Percentiles rank a stretch among this genome's conserved stretches.
phyloP scores from a whole-genome alignment of 805 yeast species.

The Wickerhamiella sorbophila region DNA sequence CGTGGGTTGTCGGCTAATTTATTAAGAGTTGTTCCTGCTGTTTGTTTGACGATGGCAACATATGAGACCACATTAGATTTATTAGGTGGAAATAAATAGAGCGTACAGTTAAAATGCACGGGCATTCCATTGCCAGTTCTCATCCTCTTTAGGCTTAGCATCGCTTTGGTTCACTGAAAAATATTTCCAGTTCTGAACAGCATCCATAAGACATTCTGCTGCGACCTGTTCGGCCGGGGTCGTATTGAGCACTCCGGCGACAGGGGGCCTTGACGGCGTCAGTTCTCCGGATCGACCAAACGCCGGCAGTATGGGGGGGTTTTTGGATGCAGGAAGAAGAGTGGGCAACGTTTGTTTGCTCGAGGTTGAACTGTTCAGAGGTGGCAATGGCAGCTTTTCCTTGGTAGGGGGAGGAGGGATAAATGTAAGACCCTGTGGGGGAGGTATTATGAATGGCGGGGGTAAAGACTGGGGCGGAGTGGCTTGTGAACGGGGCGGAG shows the following conservation, averaged over 20 bases:
- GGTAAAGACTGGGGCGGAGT: background rate
- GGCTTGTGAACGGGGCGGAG: background rate
- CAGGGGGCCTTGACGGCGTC: background rate
- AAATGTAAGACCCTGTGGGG: background rate
- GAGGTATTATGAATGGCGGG: background rate
- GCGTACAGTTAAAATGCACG: no score
- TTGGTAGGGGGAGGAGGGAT: background rate
- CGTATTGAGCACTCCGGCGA: background rate
- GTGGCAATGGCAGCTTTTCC: background rate
- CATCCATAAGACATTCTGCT: background rate
- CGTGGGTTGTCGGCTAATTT: slow-evolving; percentile 71
- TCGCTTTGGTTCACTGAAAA: background rate
- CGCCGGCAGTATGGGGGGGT: background rate
- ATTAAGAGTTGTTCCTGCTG: slow-evolving; percentile 77
- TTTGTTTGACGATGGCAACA: slow-evolving; percentile 75
- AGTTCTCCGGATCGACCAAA: no score
- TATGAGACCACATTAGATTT: slow-evolving; percentile 39
- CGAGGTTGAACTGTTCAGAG: background rate
- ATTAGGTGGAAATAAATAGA: background rate
- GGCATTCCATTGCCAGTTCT: background rate
- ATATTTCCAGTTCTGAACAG: background rate
- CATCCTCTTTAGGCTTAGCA: background rate
- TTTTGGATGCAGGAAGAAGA: background rate
- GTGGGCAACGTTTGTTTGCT: background rate
- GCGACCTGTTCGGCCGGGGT: background rate